These are phyloP conservation scores for Phytophthora colocasiae DNA, from an alignment of 352 stramenopile species.

Conservation along the genomic window DNA sequence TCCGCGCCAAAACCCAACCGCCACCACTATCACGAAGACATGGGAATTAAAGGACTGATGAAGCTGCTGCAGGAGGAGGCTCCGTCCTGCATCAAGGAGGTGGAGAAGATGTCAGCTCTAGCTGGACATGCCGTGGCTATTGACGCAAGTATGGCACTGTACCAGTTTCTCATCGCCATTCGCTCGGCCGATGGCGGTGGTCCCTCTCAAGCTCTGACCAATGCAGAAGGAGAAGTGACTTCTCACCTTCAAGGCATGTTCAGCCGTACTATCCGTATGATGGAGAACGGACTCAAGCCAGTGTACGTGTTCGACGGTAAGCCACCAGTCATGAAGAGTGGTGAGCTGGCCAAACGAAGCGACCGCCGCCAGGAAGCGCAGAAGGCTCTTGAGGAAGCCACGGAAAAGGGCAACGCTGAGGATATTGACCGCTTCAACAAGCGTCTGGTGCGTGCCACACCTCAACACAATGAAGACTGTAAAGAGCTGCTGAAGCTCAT, in stretches of 20 bases:
- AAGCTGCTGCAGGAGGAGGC: slow-evolving; percentile 98
- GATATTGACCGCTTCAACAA: slow-evolving; percentile 96
- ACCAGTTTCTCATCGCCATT: slow-evolving; percentile 98
- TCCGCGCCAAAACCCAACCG: slow-evolving; percentile 6
- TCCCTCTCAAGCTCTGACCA: slow-evolving; percentile 95
- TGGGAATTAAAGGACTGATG: slow-evolving; percentile 99
- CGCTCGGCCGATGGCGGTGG: slow-evolving; percentile 86
- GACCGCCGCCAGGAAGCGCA: slow-evolving; percentile 89
- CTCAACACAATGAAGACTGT: slow-evolving; percentile 94
- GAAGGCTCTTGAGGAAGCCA: slow-evolving; percentile 87
- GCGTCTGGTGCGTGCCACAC: slow-evolving; percentile 90
- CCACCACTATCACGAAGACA: slow-evolving; percentile 38
- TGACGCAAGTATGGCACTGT: slow-evolving; percentile 99
- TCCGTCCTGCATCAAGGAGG: slow-evolving; percentile 95
- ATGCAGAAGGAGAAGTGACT: slow-evolving; percentile 97
- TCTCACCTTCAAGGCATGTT: slow-evolving; percentile 97
- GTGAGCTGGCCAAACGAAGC: slow-evolving; percentile 96
- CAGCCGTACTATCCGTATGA: slow-evolving; percentile 98
- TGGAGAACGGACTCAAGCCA: slow-evolving; percentile 97
- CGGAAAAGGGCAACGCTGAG: slow-evolving; percentile 86
- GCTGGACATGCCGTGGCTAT: slow-evolving; percentile 97
- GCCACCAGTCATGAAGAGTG: slow-evolving; percentile 97
- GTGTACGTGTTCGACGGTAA: slow-evolving; percentile 99
- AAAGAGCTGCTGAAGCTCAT: slow-evolving; percentile 95
- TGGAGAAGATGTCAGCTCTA: slow-evolving; percentile 93